A percentile compares a stretch with the other conserved stretches of the same genome.
phyloP scores from a whole-genome alignment of 176 grass and related monocot genomes.

The Poa pratensis region DNA sequence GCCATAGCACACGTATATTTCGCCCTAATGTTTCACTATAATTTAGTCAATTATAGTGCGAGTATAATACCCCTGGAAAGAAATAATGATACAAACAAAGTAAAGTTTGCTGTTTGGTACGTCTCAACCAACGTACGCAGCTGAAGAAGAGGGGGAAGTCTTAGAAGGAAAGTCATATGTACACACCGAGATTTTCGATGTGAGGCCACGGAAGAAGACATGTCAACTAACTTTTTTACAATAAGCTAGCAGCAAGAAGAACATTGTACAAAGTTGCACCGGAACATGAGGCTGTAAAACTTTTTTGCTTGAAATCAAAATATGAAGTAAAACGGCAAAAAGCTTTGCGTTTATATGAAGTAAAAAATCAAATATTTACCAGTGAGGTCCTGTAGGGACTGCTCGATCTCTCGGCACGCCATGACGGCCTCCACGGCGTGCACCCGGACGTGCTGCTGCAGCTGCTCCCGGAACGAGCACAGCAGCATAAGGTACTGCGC shows the following conservation, averaged over 20 bases:
- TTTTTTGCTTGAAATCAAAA: background rate
- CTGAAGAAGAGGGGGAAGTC: background rate
- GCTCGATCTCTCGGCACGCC: constrained; percentile 99
- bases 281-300: constrained; percentile 11
- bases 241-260: background rate
- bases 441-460: constrained; percentile 98
- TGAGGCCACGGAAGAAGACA: constrained; percentile 35
- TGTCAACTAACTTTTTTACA: constrained; percentile 30
- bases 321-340: background rate
- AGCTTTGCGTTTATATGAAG: background rate
- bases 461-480: constrained; percentile 99
- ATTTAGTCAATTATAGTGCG: background rate
- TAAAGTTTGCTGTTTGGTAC: constrained; percentile 20
- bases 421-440: constrained; percentile 99
- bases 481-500: constrained; percentile 91
- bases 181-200: background rate
- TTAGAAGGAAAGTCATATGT: constrained; percentile 36
- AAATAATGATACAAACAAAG: background rate
- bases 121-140: background rate
- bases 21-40: background rate
- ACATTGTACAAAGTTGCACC: constrained; percentile 15
- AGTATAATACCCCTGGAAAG: background rate
- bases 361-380: constrained; percentile 40
- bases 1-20: background rate
- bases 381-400: constrained; percentile 91